Conservation (phyloP, 1,139 yeast genomes). For the Wickerhamomyces sp. region DNA sequence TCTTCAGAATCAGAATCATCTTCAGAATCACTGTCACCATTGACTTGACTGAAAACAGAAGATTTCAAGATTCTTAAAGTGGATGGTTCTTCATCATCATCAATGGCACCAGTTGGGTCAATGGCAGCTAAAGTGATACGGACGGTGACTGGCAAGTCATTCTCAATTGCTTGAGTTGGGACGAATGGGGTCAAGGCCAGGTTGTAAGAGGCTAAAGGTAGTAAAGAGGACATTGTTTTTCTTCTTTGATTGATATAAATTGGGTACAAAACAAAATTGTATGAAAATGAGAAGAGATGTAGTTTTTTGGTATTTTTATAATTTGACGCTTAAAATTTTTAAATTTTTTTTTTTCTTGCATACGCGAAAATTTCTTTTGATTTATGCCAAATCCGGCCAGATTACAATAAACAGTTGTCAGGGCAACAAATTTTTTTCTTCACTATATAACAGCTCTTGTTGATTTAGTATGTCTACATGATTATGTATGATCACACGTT, state of each 20-base stretch:
- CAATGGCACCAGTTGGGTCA: conserved; percentile 81
- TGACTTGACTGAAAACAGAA: conserved; percentile 43
- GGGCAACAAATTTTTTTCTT: too few species aligned
- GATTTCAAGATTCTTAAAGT: conserved; percentile 84
- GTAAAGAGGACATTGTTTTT: conserved; percentile 51
- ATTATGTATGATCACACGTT: too few species aligned
- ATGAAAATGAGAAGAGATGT: conserved; percentile 6
- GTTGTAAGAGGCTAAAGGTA: conserved; percentile 84
- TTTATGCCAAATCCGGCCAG: conserved; percentile 20
- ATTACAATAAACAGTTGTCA: conserved; percentile 1
- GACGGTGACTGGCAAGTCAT: conserved; percentile 82
- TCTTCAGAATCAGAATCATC: conserved; percentile 31
- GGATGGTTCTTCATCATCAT: conserved; percentile 75
- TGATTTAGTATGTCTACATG: too few species aligned
- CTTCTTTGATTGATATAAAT: not conserved
- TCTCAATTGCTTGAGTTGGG: conserved; percentile 82
- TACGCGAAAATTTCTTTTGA: conserved; percentile 17
- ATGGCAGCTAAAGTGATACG: conserved; percentile 93
- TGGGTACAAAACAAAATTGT: not conserved
- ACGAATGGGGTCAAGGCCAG: conserved; percentile 80
- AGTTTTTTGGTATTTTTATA: too few species aligned
- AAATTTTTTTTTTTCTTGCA: conserved; percentile 4
- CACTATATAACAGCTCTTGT: too few species aligned
- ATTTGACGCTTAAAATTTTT: not conserved
- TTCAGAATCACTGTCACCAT: conserved; percentile 44